Base-by-base conservation (phyloP, 2,329 filamentous ascomycete species). In the Ascochyta koolunga region DNA sequence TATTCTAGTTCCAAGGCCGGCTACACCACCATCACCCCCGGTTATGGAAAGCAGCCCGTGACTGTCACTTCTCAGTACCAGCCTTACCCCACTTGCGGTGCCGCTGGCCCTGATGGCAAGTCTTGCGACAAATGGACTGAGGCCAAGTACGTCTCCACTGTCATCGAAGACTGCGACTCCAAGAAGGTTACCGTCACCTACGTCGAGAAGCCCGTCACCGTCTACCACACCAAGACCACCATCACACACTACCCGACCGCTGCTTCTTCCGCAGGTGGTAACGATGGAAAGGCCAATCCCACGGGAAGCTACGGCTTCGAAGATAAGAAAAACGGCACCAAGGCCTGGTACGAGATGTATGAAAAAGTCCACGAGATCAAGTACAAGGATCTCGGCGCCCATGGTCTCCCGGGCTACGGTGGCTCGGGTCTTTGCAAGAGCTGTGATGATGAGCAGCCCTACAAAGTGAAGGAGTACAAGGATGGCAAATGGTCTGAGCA, bases 31-130 rank as follows among this genome's bases (percentile, higher is more conserved):
- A 61, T 72, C 48, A 51, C 56, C 33, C 68, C 68, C 1, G 66
- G 67, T 29, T 62, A 68, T 33, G 62, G 60, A 29, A 60, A 70
- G 55, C 32, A 50, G 2, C 67, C 69, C 0, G 59, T 68, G 36
- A 72, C 69, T 25, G 63, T 73, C 47, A 73, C 70, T 37, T 50
- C 58, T 5, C 69, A 70, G 56, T 60, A 72, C 55, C 70, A 72
- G 59, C 27, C 67, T 1, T 60, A 72, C 55, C 65, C 69, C 1
- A 71, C 69, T 24, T 72, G 66, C 46, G 59, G 60, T 16, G 41
- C 50, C 5, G 42, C 53, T 31, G 43, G 48, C 18, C 40, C 52
- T 11, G 48, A 52, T 44, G 50, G 56, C 22, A 46, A 47, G 25
- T 54, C 59, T 35, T 65, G 61, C 50, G 55, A 58, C 50, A 54